Conservation (phyloP, 2,329 filamentous ascomycete species). For the Onygenales sp. region DNA sequence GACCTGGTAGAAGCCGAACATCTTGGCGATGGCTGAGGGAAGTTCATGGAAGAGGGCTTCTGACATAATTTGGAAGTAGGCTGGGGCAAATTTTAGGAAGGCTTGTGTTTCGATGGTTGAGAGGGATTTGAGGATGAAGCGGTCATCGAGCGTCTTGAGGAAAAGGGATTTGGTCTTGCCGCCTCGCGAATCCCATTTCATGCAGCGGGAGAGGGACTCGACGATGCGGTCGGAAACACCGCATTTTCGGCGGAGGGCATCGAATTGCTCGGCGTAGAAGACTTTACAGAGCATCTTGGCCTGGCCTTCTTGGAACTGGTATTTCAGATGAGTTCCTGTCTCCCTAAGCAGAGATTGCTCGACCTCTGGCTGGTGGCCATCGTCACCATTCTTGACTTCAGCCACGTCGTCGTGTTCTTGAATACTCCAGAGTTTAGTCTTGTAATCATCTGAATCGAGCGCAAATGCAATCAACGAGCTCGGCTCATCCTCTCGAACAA, state of each 20-base stretch:
- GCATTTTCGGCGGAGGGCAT: conserved; percentile 85
- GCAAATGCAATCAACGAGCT: conserved; percentile 93
- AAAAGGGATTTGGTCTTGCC: conserved; percentile 98
- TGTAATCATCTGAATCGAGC: conserved; percentile 78
- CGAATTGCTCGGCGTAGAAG: conserved; percentile 96
- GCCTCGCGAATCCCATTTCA: conserved; percentile 97
- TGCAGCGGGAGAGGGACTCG: conserved; percentile 85
- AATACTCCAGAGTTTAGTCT: conserved; percentile 55
- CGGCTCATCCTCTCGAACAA: conserved; percentile 93
- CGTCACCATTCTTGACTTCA: conserved; percentile 20
- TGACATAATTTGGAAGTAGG: conserved; percentile 96
- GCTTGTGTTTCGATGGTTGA: conserved; percentile 86
- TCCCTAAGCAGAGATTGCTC: conserved; percentile 76
- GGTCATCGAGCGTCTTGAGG: conserved; percentile 89
- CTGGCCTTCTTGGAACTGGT: conserved; percentile 88
- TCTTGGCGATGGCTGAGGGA: conserved; percentile 95
- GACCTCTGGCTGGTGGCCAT: conserved; percentile 57
- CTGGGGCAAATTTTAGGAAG: conserved; percentile 89
- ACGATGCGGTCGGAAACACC: conserved; percentile 89
- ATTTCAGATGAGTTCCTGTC: conserved; percentile 88
- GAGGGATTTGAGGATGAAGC: conserved; percentile 84
- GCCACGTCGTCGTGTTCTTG: conserved; percentile 27
- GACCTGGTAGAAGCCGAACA: conserved; percentile 97
- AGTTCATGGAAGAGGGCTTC: conserved; percentile 92
- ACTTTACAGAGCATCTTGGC: conserved; percentile 97